Evolutionary conservation across 192 early-diverging fungal genomes (phyloP).

Genomic region (Coemansia sp.): DNA sequence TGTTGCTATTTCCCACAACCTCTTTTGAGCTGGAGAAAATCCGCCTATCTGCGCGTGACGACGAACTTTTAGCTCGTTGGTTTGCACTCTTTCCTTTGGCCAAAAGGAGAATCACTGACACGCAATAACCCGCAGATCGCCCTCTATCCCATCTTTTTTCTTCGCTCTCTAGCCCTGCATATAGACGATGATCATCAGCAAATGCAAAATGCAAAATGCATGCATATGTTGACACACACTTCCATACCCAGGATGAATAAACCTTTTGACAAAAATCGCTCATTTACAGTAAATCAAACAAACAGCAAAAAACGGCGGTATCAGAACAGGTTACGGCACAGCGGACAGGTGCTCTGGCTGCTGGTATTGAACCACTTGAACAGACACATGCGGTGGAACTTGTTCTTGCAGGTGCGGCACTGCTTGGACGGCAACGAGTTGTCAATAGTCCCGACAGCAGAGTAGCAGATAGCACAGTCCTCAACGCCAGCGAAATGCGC

Average conservation of each 20-base stretch:
- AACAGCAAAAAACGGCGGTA: not conserved
- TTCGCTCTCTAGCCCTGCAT: not conserved
- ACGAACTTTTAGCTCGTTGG: not conserved
- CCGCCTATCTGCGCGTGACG: no score
- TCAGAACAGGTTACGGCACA: constrained; percentile 63
- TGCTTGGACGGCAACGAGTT: constrained; percentile 82
- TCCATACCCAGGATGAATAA: no score
- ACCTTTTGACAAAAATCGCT: not conserved
- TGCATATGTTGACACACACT: not conserved
- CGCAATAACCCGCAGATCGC: no score
- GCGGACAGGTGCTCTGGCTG: constrained; percentile 70
- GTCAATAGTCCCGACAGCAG: constrained; percentile 87
- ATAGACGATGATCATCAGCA: not conserved
- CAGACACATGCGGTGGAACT: constrained; percentile 91
- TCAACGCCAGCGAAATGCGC: constrained; percentile 96
- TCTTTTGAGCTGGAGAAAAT: no score
- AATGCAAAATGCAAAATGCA: not conserved
- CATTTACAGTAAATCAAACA: not conserved
- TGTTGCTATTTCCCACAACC: no score
- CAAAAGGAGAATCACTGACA: not conserved
- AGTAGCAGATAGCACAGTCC: constrained; percentile 98
- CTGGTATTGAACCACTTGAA: constrained; percentile 83
- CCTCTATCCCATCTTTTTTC: no score
- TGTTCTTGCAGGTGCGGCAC: constrained; percentile 92
- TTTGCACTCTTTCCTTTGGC: not conserved